Base-by-base conservation (phyloP, 805 yeast species). In the Scheffersomyces ergatensis region DNA sequence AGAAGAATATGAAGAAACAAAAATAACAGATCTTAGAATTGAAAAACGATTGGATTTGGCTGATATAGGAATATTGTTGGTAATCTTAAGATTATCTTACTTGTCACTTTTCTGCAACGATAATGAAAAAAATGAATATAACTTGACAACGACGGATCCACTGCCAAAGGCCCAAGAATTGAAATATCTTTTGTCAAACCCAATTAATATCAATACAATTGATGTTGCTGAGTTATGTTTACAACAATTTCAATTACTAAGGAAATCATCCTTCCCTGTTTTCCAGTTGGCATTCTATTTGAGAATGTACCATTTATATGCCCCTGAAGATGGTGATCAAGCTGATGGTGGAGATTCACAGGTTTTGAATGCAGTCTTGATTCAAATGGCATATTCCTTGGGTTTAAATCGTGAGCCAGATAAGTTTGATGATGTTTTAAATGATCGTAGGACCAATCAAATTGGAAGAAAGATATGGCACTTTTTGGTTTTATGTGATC, bases 381-480 rank as follows among this genome's bases (percentile, higher is more conserved):
- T 67, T 9, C 65, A 65, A 39, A 68, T 69, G 70, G 71, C 75
- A 1, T 60, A 59, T 38, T 49, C 62, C 2, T 45, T 69, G 9
- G 75, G 75, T 1, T 49, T 67, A 18, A 62, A 70, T 48, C 50
- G 75, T 14, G 75, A 70, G 16, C 74, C 74, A 0, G 64, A 62
- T 21, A 60, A 57, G 15, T 60, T 62, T 33, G 42, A 50, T 0
- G 55, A 52, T 19, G 40, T 54, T 3, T 48, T 54, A 17, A 44
- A 49, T 7, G 56, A 58, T 21, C 63, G 53, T 39, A 49, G 54
- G 13, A 41, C 51, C 12, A 65, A 70, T 20, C 75, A 77, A 46
- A 50, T 80, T 3, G 70, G 78, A 69, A 67, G 87, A 50, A 80
- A 78, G 48, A 67, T 80, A 4, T 82, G 87, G 87, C 73, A 70